phyloP scores from a whole-genome alignment of 768 basidiomycete species.

The Asterophora parasitica region DNA sequence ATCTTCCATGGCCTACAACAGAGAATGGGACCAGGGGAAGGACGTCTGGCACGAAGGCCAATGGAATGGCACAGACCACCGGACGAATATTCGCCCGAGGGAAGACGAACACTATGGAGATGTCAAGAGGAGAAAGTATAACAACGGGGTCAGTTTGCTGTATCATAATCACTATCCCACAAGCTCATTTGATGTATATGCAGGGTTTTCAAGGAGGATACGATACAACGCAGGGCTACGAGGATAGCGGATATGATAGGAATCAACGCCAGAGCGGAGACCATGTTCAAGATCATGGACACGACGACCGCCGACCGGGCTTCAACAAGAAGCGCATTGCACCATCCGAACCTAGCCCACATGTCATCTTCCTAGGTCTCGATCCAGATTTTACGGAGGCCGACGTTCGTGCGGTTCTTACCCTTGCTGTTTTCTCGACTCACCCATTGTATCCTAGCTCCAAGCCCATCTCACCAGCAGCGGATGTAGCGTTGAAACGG shows the following conservation, averaged over 20 bases:
- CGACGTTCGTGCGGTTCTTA: conserved; percentile 65
- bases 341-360: conserved; percentile 83
- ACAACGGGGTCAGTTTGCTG: conserved; percentile 46
- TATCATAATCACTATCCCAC: neutral
- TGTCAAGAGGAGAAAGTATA: conserved; percentile 75
- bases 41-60: conserved; percentile 47
- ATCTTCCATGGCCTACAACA: conserved; percentile 63
- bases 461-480: conserved; percentile 70
- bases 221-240: conserved; percentile 43
- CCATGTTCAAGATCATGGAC: conserved; percentile 42
- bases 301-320: conserved; percentile 45
- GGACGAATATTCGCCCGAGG: conserved; percentile 44
- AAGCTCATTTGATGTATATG: neutral
- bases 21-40: conserved; percentile 87
- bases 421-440: conserved; percentile 28
- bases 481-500: conserved; percentile 75
- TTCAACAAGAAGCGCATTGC: conserved; percentile 70
- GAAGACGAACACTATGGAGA: conserved; percentile 70
- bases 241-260: conserved; percentile 36
- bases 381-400: conserved; percentile 91
- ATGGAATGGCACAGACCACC: conserved; percentile 36
- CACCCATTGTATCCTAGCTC: conserved; percentile 50
- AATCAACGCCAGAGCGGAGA: conserved; percentile 27
- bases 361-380: conserved; percentile 93
- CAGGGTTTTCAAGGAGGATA: conserved; percentile 41